Base-by-base conservation (phyloP, 371 early-diverging fungal species). In the Mucor irregularis region DNA sequence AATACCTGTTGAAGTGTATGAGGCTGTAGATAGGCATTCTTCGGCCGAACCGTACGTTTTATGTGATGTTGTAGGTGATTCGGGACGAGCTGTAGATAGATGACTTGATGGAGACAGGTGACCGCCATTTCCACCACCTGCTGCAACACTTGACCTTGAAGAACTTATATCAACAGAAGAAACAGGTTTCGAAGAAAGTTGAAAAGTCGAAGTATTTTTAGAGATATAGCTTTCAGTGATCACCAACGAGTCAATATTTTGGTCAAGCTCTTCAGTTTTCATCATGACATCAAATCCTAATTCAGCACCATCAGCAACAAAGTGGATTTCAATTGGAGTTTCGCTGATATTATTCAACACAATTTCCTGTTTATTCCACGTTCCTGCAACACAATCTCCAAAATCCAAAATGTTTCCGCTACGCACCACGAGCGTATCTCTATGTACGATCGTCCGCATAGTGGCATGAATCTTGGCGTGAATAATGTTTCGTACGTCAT, bases 351-450 rank as follows among this genome's bases (percentile, higher is more conserved):
- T 96, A 34, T 82, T 84, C 31, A 96, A 67, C 1, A 83, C 71
- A 3, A 96, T 67, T 11, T 81, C 76, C 45, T 86, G 83, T 48
- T 78, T 79, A 37, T 80, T 80, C 88, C 90, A 89, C 19, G 69
- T 55, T 17, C 95, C 95, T 28, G 90, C 82, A 42, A 80, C 82
- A 59, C 93, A 92, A 58, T 92, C 91, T 25, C 95, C 94, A 79
- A 96, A 96, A 66, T 96, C 94, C 28, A 96, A 54, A 5, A 81
- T 72, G 29, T 71, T 82, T 1, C 86, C 89, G 48, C 80, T 83
- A 48, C 82, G 82, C 21, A 95, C 78, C 0, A 84, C 68, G 34
- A 88, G 65, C 0, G 83, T 73, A 39, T 90, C 92, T 53, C 90
- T 87, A 21, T 83, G 76, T 46, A 82, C 77, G 14, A 83, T 83